These are phyloP conservation scores for Syncephalastrum monosporum DNA, from an alignment of 371 early-diverging fungal species.

Conservation along the genomic window DNA sequence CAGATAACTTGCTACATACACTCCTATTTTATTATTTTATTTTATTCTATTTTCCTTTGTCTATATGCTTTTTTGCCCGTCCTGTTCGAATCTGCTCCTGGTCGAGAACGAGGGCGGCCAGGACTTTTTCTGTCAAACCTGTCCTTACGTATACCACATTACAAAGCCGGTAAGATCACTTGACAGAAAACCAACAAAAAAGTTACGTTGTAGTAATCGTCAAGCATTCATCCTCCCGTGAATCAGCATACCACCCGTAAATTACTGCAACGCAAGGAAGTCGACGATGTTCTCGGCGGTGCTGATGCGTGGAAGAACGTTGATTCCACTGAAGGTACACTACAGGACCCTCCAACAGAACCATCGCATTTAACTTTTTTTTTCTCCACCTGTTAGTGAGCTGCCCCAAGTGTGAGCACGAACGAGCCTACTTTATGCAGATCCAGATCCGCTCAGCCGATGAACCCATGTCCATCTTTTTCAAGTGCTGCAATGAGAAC, in stretches of 20 bases:
- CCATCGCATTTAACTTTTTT: constrained; percentile 1
- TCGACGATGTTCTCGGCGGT: constrained; percentile 94
- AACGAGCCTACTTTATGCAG: constrained; percentile 88
- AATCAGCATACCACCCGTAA: constrained; percentile 54
- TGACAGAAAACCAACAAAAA: no score
- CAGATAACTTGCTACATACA: no score
- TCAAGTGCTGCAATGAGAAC: constrained; percentile 70
- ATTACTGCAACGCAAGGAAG: constrained; percentile 76
- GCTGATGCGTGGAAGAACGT: constrained; percentile 92
- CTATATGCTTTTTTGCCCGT: constrained; percentile 86
- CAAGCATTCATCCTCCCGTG: constrained; percentile 1
- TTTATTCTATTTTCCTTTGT: not conserved
- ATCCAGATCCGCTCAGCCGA: constrained; percentile 96
- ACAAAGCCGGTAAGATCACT: constrained; percentile 43
- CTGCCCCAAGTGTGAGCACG: constrained; percentile 90
- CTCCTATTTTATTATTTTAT: no score
- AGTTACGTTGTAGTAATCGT: no score
- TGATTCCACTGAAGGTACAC: constrained; percentile 79
- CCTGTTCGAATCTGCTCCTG: constrained; percentile 81
- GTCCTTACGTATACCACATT: constrained; percentile 84
- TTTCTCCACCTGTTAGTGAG: constrained; percentile 37
- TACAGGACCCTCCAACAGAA: not conserved
- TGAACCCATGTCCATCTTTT: constrained; percentile 93
- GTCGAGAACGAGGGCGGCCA: constrained; percentile 70
- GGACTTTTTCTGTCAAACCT: constrained; percentile 84